These are phyloP conservation scores for Brassica carinata DNA, from an alignment of 345 rosid species.

Conservation along the genomic window DNA sequence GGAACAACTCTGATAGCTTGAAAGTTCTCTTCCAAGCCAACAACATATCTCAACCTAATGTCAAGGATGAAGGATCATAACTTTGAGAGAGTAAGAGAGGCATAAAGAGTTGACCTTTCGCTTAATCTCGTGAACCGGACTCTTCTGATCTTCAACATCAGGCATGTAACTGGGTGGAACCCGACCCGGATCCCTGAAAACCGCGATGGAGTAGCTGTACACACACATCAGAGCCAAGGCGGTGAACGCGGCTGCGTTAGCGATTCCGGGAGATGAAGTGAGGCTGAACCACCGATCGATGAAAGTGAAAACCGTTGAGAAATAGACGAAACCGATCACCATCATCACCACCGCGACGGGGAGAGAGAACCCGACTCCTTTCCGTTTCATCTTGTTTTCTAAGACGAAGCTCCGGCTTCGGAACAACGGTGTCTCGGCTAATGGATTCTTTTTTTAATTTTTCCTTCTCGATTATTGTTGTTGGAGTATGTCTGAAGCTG, in stretches of 20 bases:
- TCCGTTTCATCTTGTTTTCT: conserved; percentile 52
- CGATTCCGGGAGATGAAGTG: conserved; percentile 74
- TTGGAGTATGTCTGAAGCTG: conserved; percentile 34
- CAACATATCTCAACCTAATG: too few relatives aligned
- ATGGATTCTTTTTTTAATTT: background rate
- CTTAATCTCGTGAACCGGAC: conserved; percentile 83
- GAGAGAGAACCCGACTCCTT: conserved; percentile 54
- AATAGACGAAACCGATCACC: conserved; percentile 68
- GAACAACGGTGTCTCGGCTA: conserved; percentile 66
- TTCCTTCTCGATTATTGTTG: conserved; percentile 17
- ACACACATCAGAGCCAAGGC: conserved; percentile 67
- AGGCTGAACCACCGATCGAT: conserved; percentile 92
- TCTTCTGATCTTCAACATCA: conserved; percentile 67
- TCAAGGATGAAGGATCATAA: background rate
- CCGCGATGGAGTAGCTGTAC: conserved; percentile 58
- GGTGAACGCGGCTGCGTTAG: conserved; percentile 73
- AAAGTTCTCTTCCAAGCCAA: background rate
- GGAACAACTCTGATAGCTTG: background rate
- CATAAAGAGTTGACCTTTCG: conserved; percentile 62
- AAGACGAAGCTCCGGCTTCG: conserved; percentile 67
- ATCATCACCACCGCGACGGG: conserved; percentile 67
- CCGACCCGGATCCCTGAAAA: conserved; percentile 83
- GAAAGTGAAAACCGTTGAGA: conserved; percentile 72
- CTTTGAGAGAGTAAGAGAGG: background rate
- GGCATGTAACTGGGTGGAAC: conserved; percentile 75